Base-by-base conservation (phyloP, 1,284 basidiomycete genomes). In the Fomitopsis schrenkii region DNA sequence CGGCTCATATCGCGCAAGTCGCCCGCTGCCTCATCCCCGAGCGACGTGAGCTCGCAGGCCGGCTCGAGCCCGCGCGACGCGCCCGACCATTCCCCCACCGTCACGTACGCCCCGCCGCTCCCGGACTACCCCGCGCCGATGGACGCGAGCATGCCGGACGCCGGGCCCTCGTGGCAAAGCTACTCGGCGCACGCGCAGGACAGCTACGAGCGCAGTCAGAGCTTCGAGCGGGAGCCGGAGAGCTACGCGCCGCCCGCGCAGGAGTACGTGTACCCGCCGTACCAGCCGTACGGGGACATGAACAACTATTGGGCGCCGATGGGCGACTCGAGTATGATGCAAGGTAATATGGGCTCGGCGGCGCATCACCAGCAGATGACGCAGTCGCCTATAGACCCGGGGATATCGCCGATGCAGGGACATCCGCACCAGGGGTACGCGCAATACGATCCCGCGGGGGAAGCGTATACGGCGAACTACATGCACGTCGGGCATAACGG, bases 1-100 rank as follows among this genome's bases (percentile, higher is more conserved):
- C 79, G 85, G 17, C 77, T 88, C 2, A 82, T 88, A 0, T 73
- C 84, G 1, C 80, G 82, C n/a, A 79, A 80, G 58, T 78, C 81
- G 3, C 78, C 81, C 1, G 81, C 83, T 0, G 77, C 79, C 9
- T 78, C 83, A 1, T 78, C 80, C 3, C 59, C 59, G 26, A 52
- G 68, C 26, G 69, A 63, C 17, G 52, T 30, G 63, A 60, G 28
- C 58, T 66, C 66, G 19, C 65, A 63, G 48, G 30, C 30, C 19
- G 50, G 55, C 19, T 58, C 59, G 54, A 70, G 67, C 67, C 69
- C 28, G 62, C 61, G 58, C 68, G 72, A 50, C 69, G 69, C 57
- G 62, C 63, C 46, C 64, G 65, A 57, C 59, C 57, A 41, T 53
- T 66, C 41, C 30, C 56, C 59, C 33, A 57, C 63, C 15, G 62